Conservation (phyloP, 345 rosid genomes). For the Pistacia vera region DNA sequence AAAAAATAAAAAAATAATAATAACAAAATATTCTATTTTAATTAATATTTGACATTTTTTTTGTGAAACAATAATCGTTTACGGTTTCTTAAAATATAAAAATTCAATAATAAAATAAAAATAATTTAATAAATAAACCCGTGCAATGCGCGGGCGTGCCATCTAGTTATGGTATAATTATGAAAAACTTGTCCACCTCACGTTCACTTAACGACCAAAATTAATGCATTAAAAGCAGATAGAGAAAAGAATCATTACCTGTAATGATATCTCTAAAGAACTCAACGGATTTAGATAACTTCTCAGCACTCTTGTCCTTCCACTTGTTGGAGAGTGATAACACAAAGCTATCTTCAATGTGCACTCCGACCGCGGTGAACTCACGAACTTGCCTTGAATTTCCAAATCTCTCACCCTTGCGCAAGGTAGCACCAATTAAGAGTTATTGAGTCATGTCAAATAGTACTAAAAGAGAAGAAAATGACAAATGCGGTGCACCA, state of each 20-base stretch:
- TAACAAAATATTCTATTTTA: no score
- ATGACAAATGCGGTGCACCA: background rate
- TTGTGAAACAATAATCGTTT: no score
- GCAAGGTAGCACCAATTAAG: slow-evolving; percentile 10
- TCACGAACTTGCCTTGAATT: slow-evolving; percentile 65
- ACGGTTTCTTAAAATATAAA: no score
- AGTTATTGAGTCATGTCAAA: background rate
- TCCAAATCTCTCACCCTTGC: slow-evolving; percentile 82
- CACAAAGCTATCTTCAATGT: slow-evolving; percentile 60
- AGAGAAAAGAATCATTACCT: slow-evolving; percentile 35
- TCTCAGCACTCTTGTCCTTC: slow-evolving; percentile 58
- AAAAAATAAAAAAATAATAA: no score
- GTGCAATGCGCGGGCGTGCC: no score
- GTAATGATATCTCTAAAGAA: slow-evolving; percentile 82
- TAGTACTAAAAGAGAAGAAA: background rate
- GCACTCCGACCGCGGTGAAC: slow-evolving; percentile 82
- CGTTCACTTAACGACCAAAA: no score
- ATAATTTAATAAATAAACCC: no score
- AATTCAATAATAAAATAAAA: no score
- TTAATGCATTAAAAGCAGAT: no score
- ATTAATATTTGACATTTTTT: no score
- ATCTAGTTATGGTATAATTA: background rate
- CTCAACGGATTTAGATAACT: slow-evolving; percentile 61
- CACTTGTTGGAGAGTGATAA: slow-evolving; percentile 61
- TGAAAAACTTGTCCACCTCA: no score